Percentiles rank a stretch among this genome's conserved stretches.
These are phyloP conservation scores for Eutrema japonicum DNA, from an alignment of 345 rosid genomes.

Conservation along the genomic window DNA sequence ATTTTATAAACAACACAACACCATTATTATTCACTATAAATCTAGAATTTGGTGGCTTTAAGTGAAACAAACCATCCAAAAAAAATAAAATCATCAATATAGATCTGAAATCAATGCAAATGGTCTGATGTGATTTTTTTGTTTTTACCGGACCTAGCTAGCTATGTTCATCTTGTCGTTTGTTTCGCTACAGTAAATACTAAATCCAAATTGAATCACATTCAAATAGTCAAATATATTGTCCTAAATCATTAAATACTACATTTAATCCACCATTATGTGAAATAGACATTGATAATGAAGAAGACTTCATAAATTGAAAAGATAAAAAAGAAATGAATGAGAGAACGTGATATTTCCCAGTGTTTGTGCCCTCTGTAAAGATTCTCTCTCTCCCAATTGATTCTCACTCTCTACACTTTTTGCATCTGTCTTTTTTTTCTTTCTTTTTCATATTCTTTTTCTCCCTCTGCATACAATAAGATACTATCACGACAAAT, in stretches of 20 bases:
- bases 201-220: slow-evolving; percentile 22
- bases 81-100: slow-evolving; percentile 10
- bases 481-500: slow-evolving; percentile 35
- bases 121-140: background rate
- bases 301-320: background rate
- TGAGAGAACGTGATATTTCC: slow-evolving; percentile 43
- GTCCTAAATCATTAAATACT: slow-evolving; percentile 11
- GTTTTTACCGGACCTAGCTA: slow-evolving; percentile 2
- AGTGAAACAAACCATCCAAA: background rate
- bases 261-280: slow-evolving; percentile 7
- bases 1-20: slow-evolving; percentile 33
- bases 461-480: background rate
- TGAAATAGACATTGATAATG: slow-evolving; percentile 1
- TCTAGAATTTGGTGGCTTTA: slow-evolving; percentile 4
- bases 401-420: slow-evolving; percentile 26
- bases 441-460: background rate
- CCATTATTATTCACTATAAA: slow-evolving; percentile 1
- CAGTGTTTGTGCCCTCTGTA: slow-evolving; percentile 43
- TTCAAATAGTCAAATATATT: slow-evolving; percentile 19
- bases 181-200: slow-evolving; percentile 1
- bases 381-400: slow-evolving; percentile 40
- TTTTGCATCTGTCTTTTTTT: slow-evolving; percentile 15
- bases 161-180: background rate
- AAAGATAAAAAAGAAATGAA: slow-evolving; percentile 24
- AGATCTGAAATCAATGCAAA: slow-evolving; percentile 34